Evolutionary conservation across 441 rosid genomes (phyloP).

Genomic region (Gossypium laxum): DNA sequence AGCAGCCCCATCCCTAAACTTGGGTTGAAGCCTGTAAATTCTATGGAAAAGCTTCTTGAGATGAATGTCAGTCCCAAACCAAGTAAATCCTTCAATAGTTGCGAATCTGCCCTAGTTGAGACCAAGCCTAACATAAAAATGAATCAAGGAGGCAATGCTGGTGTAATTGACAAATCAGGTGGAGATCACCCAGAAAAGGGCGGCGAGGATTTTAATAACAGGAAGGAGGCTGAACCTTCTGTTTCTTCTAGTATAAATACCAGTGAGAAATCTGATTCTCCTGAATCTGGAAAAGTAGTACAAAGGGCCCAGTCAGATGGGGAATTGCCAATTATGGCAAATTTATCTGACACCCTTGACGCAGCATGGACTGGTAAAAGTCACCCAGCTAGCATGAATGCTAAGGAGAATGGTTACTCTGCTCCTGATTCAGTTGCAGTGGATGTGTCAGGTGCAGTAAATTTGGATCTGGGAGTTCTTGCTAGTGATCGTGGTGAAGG

Average conservation of each 20-base stretch:
- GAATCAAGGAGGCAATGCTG: constrained; percentile 27
- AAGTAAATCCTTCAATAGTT: constrained; percentile 27
- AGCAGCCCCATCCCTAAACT: constrained; percentile 30
- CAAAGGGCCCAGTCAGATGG: constrained; percentile 44
- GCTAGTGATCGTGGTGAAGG: constrained; percentile 18
- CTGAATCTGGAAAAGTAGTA: constrained; percentile 37
- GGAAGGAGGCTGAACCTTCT: constrained; percentile 29
- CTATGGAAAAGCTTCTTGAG: constrained; percentile 32
- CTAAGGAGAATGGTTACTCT: constrained; percentile 29
- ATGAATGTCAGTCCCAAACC: constrained; percentile 24
- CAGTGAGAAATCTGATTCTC: constrained; percentile 27
- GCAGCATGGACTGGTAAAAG: constrained; percentile 73
- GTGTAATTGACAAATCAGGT: constrained; percentile 19
- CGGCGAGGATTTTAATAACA: constrained; percentile 20
- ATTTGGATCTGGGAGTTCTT: constrained; percentile 15
- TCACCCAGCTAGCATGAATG: constrained; percentile 24
- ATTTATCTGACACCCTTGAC: constrained; percentile 57
- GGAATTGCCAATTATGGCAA: constrained; percentile 32
- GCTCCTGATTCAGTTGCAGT: constrained; percentile 22
- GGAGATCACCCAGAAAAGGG: constrained; percentile 26
- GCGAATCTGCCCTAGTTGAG: constrained; percentile 27
- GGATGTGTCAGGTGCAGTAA: constrained; percentile 23
- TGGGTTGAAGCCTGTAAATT: constrained; percentile 30
- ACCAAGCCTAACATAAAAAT: constrained; percentile 23
- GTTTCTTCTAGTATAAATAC: constrained; percentile 25